Conservation (phyloP, 2,329 filamentous ascomycete species). For the Sporothrix brunneoviolacea region DNA sequence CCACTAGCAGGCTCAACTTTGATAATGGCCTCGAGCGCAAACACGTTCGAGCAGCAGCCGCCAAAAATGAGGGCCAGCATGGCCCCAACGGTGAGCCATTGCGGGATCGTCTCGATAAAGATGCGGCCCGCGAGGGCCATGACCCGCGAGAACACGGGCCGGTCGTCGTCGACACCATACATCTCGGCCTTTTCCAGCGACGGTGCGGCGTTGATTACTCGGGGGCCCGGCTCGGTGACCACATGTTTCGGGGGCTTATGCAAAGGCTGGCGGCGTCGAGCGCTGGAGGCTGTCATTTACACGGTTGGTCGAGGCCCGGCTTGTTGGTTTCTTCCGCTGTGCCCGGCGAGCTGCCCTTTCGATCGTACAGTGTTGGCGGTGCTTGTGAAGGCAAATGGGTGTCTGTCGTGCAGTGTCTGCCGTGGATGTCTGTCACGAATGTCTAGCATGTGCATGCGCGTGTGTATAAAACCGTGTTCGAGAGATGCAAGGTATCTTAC, state of each 20-base stretch:
- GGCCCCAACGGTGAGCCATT: constrained; percentile 55
- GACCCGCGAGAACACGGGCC: constrained; percentile 42
- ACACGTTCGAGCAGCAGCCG: constrained; percentile 65
- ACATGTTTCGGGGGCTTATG: constrained; percentile 38
- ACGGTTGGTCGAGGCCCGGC: too few species aligned
- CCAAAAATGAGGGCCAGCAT: constrained; percentile 89
- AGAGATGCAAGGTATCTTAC: too few species aligned
- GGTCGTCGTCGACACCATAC: constrained; percentile 48
- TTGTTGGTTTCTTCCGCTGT: too few species aligned
- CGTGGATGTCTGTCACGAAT: too few species aligned
- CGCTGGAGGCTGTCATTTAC: constrained; percentile 36
- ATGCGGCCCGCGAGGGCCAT: constrained; percentile 46
- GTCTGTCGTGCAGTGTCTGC: too few species aligned
- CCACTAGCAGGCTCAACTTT: constrained; percentile 86
- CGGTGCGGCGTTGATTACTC: constrained; percentile 48
- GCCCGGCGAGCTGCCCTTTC: too few species aligned
- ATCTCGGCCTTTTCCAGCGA: constrained; percentile 48
- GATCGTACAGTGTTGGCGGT: too few species aligned
- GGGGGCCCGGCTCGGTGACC: constrained; percentile 33
- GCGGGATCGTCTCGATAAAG: constrained; percentile 52
- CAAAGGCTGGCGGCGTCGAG: constrained; percentile 39
- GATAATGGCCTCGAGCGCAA: constrained; percentile 88
- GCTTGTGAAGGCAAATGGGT: not conserved
- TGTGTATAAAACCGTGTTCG: not conserved
- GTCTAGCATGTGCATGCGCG: too few species aligned